Evolutionary conservation across 2,329 filamentous ascomycete species (phyloP), one percentile per base, ranked within the genome.

Genomic region (Aspergillus texensis): DNA sequence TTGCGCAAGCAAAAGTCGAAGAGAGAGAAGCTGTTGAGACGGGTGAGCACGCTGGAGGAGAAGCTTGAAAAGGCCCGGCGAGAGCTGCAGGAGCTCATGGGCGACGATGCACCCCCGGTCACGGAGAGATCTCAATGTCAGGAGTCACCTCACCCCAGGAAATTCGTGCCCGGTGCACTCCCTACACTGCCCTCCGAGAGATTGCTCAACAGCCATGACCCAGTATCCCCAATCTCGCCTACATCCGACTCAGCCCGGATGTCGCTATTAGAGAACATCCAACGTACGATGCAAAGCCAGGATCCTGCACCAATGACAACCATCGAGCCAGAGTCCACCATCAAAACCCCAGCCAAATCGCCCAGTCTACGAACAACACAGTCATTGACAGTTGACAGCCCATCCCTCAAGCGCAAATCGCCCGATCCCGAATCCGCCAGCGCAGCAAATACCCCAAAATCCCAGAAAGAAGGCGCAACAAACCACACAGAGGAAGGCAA

Each of bases 11-110:
- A 83, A 28, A 80, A 81, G 3, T 87, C 85, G 2, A 85, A 83
- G 69, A 85, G 83, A 67, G 86, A 89, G 62, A 87, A 86, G 65
- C 76, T 89, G 36, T 78, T 81, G 46, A 88, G 87, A 75, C 82
- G 85, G 58, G 86, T 89, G 34, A 88, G 85, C 67, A 83, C 88
- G 66, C 80, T 89, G 14, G 87, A 89, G 68, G 73, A 78, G 14
- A 88, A 88, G 71, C 80, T 89, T 34, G 78, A 84, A 19, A 79
- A 81, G 41, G 86, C 86, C 10, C 81, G 85, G 39, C 80, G 80
- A 56, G 84, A 89, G 72, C 79, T 89, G 28, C 78, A 80, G 36
- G 77, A 83, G 6, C 78, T 83, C 45, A 75, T 85, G 19, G 77
- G 77, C 12, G 79, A 83, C 43, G 68, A 72, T 64, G 74, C 32